Evolutionary conservation across 495 filamentous ascomycete species (phyloP), one percentile per base, ranked within the genome.

Genomic region (Cercophora scortea): DNA sequence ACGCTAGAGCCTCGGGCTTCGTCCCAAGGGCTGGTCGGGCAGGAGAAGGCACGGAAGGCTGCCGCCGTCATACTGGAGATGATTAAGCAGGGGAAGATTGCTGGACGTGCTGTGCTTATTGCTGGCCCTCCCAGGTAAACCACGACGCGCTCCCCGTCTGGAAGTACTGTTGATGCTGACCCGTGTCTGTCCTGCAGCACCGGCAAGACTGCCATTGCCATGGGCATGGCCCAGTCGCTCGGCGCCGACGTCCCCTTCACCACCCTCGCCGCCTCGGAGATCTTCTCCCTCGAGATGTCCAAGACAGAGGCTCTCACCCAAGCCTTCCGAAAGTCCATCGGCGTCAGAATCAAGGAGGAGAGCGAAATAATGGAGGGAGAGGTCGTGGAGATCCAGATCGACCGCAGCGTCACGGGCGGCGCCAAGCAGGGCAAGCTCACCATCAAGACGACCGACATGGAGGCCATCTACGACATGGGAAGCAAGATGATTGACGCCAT

Each of bases 391-490:
- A 97, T 99, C 56, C 94, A 97, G 70, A 97, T 96, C 58, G 93
- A 99, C 70, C 82, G 94, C 46, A 96, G 90, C 60, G 88, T 99
- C 19, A 97, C 93, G 3, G 93, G 93, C 36, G 87, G 88, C 68
- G 90, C 89, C 67, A 96, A 96, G 77, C 91, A 96, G 79, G 93
- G 93, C 59, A 99, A 97, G 70, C 86, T 99, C 57, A 99, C 93
- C 8, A 96, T 99, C 71, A 99, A 97, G 70, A 99, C 93, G 16
- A 96, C 92, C 59, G 94, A 99, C 64, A 99, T 99, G 93, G 93
- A 99, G 71, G 95, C 93, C 16, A 89, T 97, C 59, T 98, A 96
- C 77, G 93, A 98, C 59, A 93, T 98, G 89, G 93, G 93, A 40
- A 90, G 85, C 49, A 96, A 97, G 71, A 96, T 97, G 94, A 96